Conservation (phyloP, 2,329 filamentous ascomycete genomes). For the Fusarium sp. region DNA sequence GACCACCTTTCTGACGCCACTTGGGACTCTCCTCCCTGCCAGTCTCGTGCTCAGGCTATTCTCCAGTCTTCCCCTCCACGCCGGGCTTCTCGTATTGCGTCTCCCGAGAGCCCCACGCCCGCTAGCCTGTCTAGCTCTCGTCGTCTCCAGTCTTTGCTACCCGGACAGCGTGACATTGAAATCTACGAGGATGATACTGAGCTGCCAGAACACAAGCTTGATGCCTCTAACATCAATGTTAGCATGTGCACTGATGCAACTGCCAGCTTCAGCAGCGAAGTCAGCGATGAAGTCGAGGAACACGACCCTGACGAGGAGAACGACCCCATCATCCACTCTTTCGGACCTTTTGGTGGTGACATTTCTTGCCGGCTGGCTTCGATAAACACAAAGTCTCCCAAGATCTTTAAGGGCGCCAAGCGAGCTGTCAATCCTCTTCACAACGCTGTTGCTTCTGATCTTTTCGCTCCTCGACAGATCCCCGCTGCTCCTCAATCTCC, state of each 20-base stretch:
- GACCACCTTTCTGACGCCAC: conserved; percentile 73
- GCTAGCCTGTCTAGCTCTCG: conserved; percentile 57
- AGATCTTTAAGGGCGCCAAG: conserved; percentile 51
- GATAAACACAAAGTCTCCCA: conserved; percentile 77
- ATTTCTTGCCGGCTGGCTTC: conserved; percentile 85
- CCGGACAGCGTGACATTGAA: conserved; percentile 62
- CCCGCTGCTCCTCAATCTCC: conserved; percentile 44
- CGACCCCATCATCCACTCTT: conserved; percentile 91
- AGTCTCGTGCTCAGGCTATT: conserved; percentile 52
- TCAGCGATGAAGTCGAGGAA: conserved; percentile 65
- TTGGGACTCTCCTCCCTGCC: conserved; percentile 73
- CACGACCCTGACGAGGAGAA: conserved; percentile 93
- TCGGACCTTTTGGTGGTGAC: conserved; percentile 89
- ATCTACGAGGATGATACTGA: conserved; percentile 85
- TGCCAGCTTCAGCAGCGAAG: conserved; percentile 69
- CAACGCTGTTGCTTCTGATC: conserved; percentile 42
- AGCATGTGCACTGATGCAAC: conserved; percentile 65
- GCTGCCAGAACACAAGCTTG: conserved; percentile 52
- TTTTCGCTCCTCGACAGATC: conserved; percentile 42
- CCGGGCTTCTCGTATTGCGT: conserved; percentile 70
- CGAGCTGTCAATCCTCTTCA: conserved; percentile 38
- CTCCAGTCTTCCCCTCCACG: conserved; percentile 73
- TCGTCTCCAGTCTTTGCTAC: conserved; percentile 60
- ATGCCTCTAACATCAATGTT: conserved; percentile 49
- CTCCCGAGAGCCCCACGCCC: conserved; percentile 77